Percentiles rank a stretch among this genome's conserved stretches.
Conservation (phyloP, 805 yeast genomes). For the Pichia eremophila region DNA sequence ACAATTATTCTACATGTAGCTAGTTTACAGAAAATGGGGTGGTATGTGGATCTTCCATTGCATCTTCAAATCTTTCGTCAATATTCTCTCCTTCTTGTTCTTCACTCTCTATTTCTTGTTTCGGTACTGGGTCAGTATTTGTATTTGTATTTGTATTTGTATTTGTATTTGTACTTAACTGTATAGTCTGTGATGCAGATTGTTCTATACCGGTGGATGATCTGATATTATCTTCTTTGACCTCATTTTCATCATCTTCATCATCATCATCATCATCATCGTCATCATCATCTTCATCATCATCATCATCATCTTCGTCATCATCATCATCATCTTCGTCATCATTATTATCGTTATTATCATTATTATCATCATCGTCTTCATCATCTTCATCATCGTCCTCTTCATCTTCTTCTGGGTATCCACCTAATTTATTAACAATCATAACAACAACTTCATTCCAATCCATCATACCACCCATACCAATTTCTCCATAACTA, state of each 20-base stretch:
- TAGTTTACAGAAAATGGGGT: background rate
- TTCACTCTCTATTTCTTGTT: background rate
- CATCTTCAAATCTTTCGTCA: background rate
- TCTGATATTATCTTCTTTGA: background rate
- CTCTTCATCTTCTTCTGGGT: slow-evolving; percentile 43
- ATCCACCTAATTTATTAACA: slow-evolving; percentile 44
- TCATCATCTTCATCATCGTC: slow-evolving; percentile 36
- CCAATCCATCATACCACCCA: slow-evolving; percentile 67
- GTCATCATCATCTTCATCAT: slow-evolving; percentile 17
- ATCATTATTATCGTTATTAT: slow-evolving; percentile 21
- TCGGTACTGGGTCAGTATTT: background rate
- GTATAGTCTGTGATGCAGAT: no score
- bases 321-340: slow-evolving; percentile 22
- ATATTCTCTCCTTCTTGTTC: background rate
- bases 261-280: slow-evolving; percentile 9
- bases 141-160: background rate
- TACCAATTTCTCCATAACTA: slow-evolving; percentile 49
- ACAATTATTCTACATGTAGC: background rate
- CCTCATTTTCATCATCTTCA: slow-evolving; percentile 5
- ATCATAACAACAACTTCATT: slow-evolving; percentile 50
- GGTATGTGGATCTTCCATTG: background rate
- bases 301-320: slow-evolving; percentile 20
- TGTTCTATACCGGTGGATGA: no score
- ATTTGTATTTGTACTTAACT: background rate
- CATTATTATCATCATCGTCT: slow-evolving; percentile 21